Evolutionary conservation across 2,329 filamentous ascomycete species (phyloP).

Genomic region (Pyricularia sp.): DNA sequence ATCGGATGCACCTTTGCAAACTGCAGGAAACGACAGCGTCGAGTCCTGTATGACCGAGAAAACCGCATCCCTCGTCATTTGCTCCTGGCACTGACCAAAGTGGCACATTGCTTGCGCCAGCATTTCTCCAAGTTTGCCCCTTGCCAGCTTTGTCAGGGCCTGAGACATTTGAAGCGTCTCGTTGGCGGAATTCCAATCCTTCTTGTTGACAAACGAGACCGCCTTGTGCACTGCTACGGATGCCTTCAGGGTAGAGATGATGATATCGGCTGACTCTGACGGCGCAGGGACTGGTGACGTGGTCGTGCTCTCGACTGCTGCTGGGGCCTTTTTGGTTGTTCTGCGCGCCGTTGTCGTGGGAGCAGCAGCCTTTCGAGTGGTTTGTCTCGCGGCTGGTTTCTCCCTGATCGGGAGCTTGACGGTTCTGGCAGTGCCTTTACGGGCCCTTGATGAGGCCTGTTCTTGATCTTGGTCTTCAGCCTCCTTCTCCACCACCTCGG

Average conservation of each 20-base stretch:
- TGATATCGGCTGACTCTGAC: constrained; percentile 15
- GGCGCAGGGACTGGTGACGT: neutral
- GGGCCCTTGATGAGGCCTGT: constrained; percentile 2
- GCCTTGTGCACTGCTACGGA: constrained; percentile 32
- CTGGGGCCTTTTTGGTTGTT: constrained; percentile 13
- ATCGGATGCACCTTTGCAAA: constrained; percentile 35
- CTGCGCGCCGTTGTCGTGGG: constrained; percentile 9
- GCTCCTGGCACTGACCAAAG: constrained; percentile 57
- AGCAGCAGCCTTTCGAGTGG: constrained; percentile 12
- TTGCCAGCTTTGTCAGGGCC: constrained; percentile 7
- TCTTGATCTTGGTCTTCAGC: neutral
- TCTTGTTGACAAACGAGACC: constrained; percentile 34
- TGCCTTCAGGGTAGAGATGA: constrained; percentile 25
- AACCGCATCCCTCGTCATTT: constrained; percentile 70
- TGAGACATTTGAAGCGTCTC: constrained; percentile 9
- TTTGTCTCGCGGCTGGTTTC: constrained; percentile 13
- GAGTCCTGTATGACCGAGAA: constrained; percentile 90
- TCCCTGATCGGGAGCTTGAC: constrained; percentile 9
- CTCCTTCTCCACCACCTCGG: neutral
- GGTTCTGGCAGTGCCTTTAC: constrained; percentile 16
- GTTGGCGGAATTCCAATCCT: constrained; percentile 40
- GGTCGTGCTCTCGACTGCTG: neutral
- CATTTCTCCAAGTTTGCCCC: constrained; percentile 39
- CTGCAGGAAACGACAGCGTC: constrained; percentile 75
- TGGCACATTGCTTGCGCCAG: constrained; percentile 59